Conservation (phyloP, 306 rosid species). For the Trifolium dubium region DNA sequence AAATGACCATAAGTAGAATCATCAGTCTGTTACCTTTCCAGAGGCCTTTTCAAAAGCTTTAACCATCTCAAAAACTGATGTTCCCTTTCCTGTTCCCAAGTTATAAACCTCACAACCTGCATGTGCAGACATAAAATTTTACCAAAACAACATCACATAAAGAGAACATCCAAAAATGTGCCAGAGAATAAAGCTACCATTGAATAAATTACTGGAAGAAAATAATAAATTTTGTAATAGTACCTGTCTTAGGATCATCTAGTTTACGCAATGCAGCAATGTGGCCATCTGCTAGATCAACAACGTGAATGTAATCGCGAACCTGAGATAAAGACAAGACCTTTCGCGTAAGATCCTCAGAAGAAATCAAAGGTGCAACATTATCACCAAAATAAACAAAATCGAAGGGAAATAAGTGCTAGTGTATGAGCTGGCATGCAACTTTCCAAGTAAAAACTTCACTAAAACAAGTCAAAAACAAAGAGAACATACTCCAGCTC, state of each 20-base stretch:
- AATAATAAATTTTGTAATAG: slow-evolving; percentile 6
- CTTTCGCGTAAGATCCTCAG: slow-evolving; percentile 31
- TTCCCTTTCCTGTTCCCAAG: slow-evolving; percentile 97
- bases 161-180: background rate
- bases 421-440: background rate
- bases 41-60: slow-evolving; percentile 89
- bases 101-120: slow-evolving; percentile 93
- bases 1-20: slow-evolving; percentile 18
- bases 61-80: slow-evolving; percentile 97
- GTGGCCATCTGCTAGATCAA: slow-evolving; percentile 97
- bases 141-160: background rate
- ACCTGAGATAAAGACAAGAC: slow-evolving; percentile 63
- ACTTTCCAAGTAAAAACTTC: slow-evolving; percentile 14
- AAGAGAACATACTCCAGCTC: slow-evolving; percentile 77
- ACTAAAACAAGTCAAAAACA: background rate
- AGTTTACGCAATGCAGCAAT: slow-evolving; percentile 86
- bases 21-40: slow-evolving; percentile 65
- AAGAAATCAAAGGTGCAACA: slow-evolving; percentile 26
- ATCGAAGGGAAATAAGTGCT: slow-evolving; percentile 5
- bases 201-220: slow-evolving; percentile 6
- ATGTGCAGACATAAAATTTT: background rate
- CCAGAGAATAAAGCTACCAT: background rate
- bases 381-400: slow-evolving; percentile 9
- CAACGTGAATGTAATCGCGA: slow-evolving; percentile 94
- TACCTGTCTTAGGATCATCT: slow-evolving; percentile 70